Base-by-base conservation (phyloP, 23 red algal genomes). In the Gracilaria domingensis region DNA sequence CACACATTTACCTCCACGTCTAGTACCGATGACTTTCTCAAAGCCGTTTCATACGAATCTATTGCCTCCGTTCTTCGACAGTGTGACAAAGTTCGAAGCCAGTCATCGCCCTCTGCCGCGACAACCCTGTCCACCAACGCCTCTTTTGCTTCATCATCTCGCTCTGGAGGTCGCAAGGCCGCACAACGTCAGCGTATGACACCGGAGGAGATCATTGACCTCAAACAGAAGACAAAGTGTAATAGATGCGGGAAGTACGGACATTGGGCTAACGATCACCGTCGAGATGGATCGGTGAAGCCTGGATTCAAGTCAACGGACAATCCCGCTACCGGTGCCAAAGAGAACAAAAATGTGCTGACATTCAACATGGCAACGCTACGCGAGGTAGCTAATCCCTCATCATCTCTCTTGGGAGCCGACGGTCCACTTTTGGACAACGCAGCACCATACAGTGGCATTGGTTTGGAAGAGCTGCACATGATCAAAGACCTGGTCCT, bases 391-490 rank as follows among this genome's bases (percentile, higher is more conserved):
- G 21, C 23, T 8, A 28, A 0, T 17, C 45, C n/a, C 4, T 8
- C 23, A 13, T 21, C 26, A 5, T 29, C 7, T 0, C 0, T 5
- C 14, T 56, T 38, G 1, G 23, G 1, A n/a, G n/a, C n/a, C n/a
- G 18, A 18, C 5, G 89, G 79, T 21, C 89, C 78, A 4, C 79
- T 92, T 8, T 21, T 92, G 17, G 79, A 92, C 66, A 59, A 75
- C 44, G 78, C 39, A 75, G 64, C 38, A 29, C 89, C 89, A 17
- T 92, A 92, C 65, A 77, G 61, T 82, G 89, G 65, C 17, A 83
- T 92, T 50, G 64, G 89, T 24, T 0, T 40, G 1, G 45, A 21
- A 2, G 47, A 92, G 42, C 24, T 84, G 4, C 30, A 75, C 20
- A 25, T 74, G 21, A 71, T 90, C 24, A 20, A 29, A 7, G 12